These are phyloP conservation scores for Hortaea sp. DNA, from an alignment of 2,329 filamentous ascomycete species.

Conservation along the genomic window DNA sequence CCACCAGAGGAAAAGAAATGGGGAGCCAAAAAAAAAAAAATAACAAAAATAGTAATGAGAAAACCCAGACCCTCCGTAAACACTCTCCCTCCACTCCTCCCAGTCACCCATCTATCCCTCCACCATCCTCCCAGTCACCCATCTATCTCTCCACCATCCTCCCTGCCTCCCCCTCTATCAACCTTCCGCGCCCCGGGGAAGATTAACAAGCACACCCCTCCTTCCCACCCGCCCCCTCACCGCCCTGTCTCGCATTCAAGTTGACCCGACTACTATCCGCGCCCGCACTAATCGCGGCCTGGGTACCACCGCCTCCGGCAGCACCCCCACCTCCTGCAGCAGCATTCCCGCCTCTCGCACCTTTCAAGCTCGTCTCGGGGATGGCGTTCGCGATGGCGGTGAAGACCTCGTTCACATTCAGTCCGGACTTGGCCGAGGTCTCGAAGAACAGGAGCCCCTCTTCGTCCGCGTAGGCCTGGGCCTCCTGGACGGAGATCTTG, in stretches of 20 bases:
- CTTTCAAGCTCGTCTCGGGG: conserved; percentile 92
- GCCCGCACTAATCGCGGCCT: conserved; percentile 42
- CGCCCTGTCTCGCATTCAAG: conserved; percentile 54
- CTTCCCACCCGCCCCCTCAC: conserved; percentile 57
- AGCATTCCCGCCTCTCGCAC: conserved; percentile 45
- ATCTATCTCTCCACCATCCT: too few relatives aligned
- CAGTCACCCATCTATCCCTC: too few relatives aligned
- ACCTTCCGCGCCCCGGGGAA: background rate
- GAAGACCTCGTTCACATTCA: conserved; percentile 92
- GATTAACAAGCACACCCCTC: conserved; percentile 78
- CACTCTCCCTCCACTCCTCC: too few relatives aligned
- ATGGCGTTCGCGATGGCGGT: conserved; percentile 97
- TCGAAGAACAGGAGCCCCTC: conserved; percentile 93
- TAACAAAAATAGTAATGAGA: too few relatives aligned
- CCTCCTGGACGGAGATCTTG: conserved; percentile 84
- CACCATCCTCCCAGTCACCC: too few relatives aligned
- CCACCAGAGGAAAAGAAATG: too few relatives aligned
- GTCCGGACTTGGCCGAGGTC: conserved; percentile 92
- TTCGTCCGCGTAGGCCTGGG: conserved; percentile 86
- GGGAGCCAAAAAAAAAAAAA: too few relatives aligned
- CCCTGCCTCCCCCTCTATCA: too few relatives aligned
- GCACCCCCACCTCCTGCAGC: conserved; percentile 32
- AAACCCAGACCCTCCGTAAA: too few relatives aligned
- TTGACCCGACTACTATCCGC: conserved; percentile 70
- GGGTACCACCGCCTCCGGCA: conserved; percentile 40